Base-by-base conservation (phyloP, 1,284 basidiomycete genomes). In the Lentinula novae-zelandiae region DNA sequence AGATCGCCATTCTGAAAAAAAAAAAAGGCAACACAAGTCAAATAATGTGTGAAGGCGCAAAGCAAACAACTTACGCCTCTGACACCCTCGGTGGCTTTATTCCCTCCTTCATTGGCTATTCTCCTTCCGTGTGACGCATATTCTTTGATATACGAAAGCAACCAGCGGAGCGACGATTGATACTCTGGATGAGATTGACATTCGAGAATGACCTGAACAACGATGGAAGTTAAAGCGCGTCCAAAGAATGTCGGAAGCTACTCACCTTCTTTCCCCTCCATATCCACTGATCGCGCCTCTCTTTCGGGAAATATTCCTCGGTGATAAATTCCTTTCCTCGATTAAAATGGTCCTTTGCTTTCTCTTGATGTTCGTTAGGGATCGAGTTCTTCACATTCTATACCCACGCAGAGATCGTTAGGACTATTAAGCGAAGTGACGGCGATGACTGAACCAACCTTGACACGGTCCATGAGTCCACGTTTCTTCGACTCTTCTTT, bases 161-260 rank as follows among this genome's bases (percentile, higher is more conserved):
- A 78, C 91, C 92, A 95, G 17, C 76, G 76, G 65, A 95, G 83
- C 40, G 89, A 86, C 60, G 85, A 87, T 68, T 95, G 92, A 76
- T 97, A 98, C 70, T 96, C 92, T 62, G 88, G 83, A 76, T 96
- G 93, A 71, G 90, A 87, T 78, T 98, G 96, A 75, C 93, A 95
- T 75, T 98, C 96, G 62, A 95, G 82, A 64, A 97, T 84, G 46
- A 94, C 91, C 88, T 22, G 22, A 22, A 22, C 22, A 22, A 22
- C 22, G 1, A 3, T 22, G 2, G 2, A 0, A 2, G 22, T 22
- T 12, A 38, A 12, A 9, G 9, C 12, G 20, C 20, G 17, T 4
- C 6, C 20, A 27, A 20, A 22, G 40, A 40, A 22, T 27, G 17
- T 3, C 5, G 6, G 36, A 44, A 33, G 17, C 64, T 68, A 8